Evolutionary conservation across 495 filamentous ascomycete genomes (phyloP), one percentile per base, ranked within the genome.

Genomic region (Penicillium egyptiacum): DNA sequence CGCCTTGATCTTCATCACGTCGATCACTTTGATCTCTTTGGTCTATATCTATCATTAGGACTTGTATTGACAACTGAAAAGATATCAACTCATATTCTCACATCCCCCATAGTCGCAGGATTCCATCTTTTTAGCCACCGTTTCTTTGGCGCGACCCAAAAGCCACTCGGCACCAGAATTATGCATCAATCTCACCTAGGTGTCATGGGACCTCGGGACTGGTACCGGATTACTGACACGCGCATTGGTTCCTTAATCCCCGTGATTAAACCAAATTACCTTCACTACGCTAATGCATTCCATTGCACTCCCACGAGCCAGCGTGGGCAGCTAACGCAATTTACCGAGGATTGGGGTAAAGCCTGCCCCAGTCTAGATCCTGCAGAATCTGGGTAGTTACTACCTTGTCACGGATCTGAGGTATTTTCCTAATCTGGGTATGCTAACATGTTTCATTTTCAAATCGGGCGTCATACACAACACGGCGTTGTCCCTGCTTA

Each of bases 391-490:
- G 55, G 52, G 48, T 30, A 31, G 31, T 52, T 22, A 57, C 55
- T 30, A 42, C 44, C 50, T 61, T 30, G 61, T 55, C 58, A 67
- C 53, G 64, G 56, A 61, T 57, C 28, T 50, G 30, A 16, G 45
- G 17, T 9, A 14, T 23, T 50, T 48, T 26, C 56, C 50, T 37
- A 30, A 50, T 59, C 28, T 8, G 55, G 50, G 14, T 35, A 3
- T 43, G 12, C 40, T 25, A 35, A 22, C 14, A 40, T 55, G 1
- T 22, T 12, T 42, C 20, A n/a, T 43, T 17, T 9, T 4, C 33
- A 51, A 39, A 6, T 31, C 30, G 30, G 7, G 22, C 30, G 17
- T 22, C 20, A n/a, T 37, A 20, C 26, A 25, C 37, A 43, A 19
- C 14, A 53, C n/a, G n/a, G 30, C 30, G 33, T 25, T 48, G 16